Base-by-base conservation (phyloP, 2,329 filamentous ascomycete genomes). In the Nannizziopsis barbatae region DNA sequence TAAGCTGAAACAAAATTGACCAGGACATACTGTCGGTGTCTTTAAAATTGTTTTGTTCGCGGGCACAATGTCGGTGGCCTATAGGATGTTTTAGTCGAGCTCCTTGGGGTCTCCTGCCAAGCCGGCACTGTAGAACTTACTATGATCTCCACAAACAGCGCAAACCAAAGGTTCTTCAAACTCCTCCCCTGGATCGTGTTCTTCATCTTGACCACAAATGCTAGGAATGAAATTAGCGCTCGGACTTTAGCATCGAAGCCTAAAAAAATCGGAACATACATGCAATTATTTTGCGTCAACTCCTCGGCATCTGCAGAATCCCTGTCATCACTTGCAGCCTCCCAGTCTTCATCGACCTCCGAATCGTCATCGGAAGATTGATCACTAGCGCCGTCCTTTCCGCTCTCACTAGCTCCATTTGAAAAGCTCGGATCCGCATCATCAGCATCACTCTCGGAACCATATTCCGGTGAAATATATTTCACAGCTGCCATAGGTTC, bases 1-100 rank as follows among this genome's bases (percentile, higher is more conserved):
- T 35, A 15, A 7, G 44, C 20, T 44, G 36, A 45, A 32, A 39
- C 32, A 27, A 40, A 17, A 11, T 40, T 44, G 15, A n/a, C 37
- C 35, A 44, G 50, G 47, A 62, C 75, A 65, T 75, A 88, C 85
- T 77, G 64, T 81, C 75, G 52, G 79, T 75, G 54, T 74, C 68
- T 57, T 70, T 71, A 58, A 85, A 69, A 54, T 78, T 78, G 51
- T 77, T 77, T 62, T 79, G 77, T 62, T 84, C 78, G 61, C 83
- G 80, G 50, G 87, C 89, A 69, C 90, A 95, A 75, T 92, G 84
- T 65, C 84, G 81, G 72, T 96, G 90, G 60, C 88, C 90, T 95
- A 71, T 62, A 71, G 62, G 62, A 60, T 67, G 65, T 67, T 27
- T 71, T 67, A 71, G 71, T 61, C 65, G 53, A 63, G 59, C 55